Base-by-base conservation (phyloP, 2,329 filamentous ascomycete genomes). In the Penicillium freii region DNA sequence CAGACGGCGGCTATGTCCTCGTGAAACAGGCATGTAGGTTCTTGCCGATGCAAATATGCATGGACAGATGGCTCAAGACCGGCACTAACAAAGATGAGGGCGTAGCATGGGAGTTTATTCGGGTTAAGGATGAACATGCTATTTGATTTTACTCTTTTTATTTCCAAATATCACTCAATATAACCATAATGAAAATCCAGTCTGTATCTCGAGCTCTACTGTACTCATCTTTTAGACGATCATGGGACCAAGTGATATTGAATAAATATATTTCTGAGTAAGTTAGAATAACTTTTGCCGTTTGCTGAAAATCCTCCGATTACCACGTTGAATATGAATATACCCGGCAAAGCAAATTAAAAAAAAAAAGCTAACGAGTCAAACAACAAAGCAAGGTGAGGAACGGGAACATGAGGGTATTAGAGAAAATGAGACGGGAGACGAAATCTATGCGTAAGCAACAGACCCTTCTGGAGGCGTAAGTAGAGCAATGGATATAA, bases 361-460 rank as follows among this genome's bases (percentile, higher is more conserved):
- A 9, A 13, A 19, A 31, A 25, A 38, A 31, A 5, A 44, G 13
- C 15, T 8, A 42, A 42, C 10, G 6, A 19, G 19, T 27, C 39
- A 45, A 42, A 29, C 13, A 51, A 29, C 27, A 13, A 42, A 31
- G 19, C 19, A 27, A 10, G 11, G 15, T 11, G 15, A 43, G 27
- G 38, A 51, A 36, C 39, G 27, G 10, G 27, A 15, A 31, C 29
- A 27, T 53, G 36, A 53, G 54, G 49, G 54, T 56, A 57, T 57
- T 57, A 53, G 29, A 40, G 46, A 23, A 39, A 43, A 43, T 15
- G 51, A 51, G 44, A 51, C 29, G 47, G 31, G 17, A 21, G n/a
- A 36, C 17, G 48, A 47, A 36, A 53, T 57, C 54, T 57, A 57
- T 36, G 36, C 43, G 23, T 21, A 27, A 52, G 50, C 49, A 53